Conservation (phyloP, 2,329 filamentous ascomycete species). For the Phialemoniopsis sp. region DNA sequence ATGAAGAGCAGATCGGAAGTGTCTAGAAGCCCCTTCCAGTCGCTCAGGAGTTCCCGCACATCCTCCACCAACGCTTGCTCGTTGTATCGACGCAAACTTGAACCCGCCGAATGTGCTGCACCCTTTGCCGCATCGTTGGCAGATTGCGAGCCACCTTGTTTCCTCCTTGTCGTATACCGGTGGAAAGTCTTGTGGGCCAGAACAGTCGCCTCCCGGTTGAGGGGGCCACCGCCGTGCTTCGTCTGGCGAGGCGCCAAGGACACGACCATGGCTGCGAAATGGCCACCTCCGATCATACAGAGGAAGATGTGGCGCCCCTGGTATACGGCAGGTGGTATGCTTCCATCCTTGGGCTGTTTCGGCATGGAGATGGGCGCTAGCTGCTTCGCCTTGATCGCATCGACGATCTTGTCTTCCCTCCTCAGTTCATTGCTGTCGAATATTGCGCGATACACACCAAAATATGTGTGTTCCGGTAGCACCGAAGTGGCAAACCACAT, state of each 20-base stretch:
- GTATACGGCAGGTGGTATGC: constrained; percentile 46
- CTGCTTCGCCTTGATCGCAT: constrained; percentile 73
- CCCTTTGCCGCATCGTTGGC: constrained; percentile 94
- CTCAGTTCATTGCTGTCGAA: constrained; percentile 71
- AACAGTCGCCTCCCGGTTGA: constrained; percentile 82
- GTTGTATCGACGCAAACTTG: constrained; percentile 86
- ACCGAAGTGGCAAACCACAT: constrained; percentile 80
- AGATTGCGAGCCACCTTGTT: constrained; percentile 93
- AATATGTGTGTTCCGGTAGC: constrained; percentile 72
- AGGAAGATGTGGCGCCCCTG: constrained; percentile 85
- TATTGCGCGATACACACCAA: constrained; percentile 82
- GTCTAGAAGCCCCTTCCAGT: constrained; percentile 86
- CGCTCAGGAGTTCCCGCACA: constrained; percentile 71
- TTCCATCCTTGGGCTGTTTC: constrained; percentile 51
- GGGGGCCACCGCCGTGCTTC: constrained; percentile 63
- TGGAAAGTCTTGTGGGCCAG: constrained; percentile 98
- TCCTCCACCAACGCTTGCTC: constrained; percentile 88
- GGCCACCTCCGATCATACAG: constrained; percentile 97
- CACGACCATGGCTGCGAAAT: constrained; percentile 96
- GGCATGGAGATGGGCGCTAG: constrained; percentile 56
- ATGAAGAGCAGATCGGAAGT: constrained; percentile 83
- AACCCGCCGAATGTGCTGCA: constrained; percentile 88
- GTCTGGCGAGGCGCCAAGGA: constrained; percentile 76
- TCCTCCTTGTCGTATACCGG: constrained; percentile 90
- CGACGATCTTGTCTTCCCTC: constrained; percentile 55